Conservation (phyloP, 2,329 filamentous ascomycete genomes). For the Pestalotiopsis sp. region DNA sequence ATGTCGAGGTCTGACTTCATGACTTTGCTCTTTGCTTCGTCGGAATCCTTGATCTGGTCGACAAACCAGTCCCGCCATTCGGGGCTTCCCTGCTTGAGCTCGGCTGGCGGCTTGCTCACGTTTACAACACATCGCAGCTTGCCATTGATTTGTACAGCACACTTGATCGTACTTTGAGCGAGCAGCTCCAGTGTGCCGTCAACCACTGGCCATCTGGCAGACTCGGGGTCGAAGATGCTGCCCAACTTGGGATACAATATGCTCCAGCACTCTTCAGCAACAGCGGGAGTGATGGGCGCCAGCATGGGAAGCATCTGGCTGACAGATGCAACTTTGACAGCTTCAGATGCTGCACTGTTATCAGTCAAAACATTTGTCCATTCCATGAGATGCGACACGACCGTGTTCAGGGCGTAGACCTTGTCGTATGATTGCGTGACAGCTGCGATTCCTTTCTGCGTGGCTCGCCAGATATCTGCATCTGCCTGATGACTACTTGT, state of each 20-base stretch:
- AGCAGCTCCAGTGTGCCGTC: slow-evolving; percentile 56
- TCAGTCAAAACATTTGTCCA: slow-evolving; percentile 71
- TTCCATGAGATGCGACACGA: slow-evolving; percentile 80
- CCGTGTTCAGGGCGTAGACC: slow-evolving; percentile 79
- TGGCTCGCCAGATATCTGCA: slow-evolving; percentile 61
- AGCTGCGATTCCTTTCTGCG: slow-evolving; percentile 68
- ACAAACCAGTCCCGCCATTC: slow-evolving; percentile 63
- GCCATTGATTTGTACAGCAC: slow-evolving; percentile 80
- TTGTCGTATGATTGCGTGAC: slow-evolving; percentile 71
- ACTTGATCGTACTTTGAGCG: slow-evolving; percentile 52
- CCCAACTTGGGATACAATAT: slow-evolving; percentile 45
- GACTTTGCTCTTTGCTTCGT: slow-evolving; percentile 62
- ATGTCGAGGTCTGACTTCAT: slow-evolving; percentile 46
- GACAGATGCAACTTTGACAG: slow-evolving; percentile 52
- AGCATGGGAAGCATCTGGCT: slow-evolving; percentile 69
- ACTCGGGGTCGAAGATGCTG: slow-evolving; percentile 46
- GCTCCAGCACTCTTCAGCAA: slow-evolving; percentile 81
- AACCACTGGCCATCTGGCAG: slow-evolving; percentile 58
- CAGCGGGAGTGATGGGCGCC: slow-evolving; percentile 78
- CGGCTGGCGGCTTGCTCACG: slow-evolving; percentile 54
- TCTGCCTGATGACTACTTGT: slow-evolving; percentile 43
- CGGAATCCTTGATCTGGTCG: slow-evolving; percentile 60
- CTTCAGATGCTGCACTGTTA: slow-evolving; percentile 40
- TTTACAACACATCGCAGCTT: slow-evolving; percentile 71
- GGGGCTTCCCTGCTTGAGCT: slow-evolving; percentile 34